A percentile compares a stretch with the other conserved stretches of the same genome.
Conservation (phyloP, 345 rosid genomes). For the Diplotaxis tenuifolia region DNA sequence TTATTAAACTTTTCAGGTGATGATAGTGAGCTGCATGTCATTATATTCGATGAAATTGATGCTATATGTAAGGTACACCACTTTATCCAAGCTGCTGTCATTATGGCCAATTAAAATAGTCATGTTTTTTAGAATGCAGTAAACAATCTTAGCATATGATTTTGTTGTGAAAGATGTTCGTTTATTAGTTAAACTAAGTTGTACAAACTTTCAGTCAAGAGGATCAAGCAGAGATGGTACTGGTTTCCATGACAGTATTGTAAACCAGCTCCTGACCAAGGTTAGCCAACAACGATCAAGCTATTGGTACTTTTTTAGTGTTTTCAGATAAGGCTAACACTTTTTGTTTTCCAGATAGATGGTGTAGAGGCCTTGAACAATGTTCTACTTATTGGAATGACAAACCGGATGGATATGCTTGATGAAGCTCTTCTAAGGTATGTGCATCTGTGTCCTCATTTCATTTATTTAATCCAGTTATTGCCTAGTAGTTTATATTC, state of each 20-base stretch:
- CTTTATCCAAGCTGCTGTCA: too few species aligned
- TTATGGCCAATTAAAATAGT: too few species aligned
- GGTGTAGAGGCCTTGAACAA: constrained; percentile 99
- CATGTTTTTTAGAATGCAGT: too few species aligned
- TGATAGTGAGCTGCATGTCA: constrained; percentile 91
- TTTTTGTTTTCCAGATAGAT: constrained; percentile 64
- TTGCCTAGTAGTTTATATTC: too few species aligned
- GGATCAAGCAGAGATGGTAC: constrained; percentile 98
- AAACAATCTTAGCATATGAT: too few species aligned
- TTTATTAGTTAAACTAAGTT: not conserved
- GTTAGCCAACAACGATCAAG: constrained; percentile 44
- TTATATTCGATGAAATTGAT: constrained; percentile 98
- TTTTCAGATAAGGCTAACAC: constrained; percentile 24
- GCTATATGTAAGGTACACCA: constrained; percentile 74
- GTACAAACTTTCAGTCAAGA: constrained; percentile 68
- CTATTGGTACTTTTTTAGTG: not conserved
- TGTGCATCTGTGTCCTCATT: too few species aligned
- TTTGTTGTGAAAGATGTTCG: too few species aligned
- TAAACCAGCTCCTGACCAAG: constrained; percentile 96
- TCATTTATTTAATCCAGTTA: too few species aligned
- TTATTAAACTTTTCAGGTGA: constrained; percentile 69
- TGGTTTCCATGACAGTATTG: constrained; percentile 97
- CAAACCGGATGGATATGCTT: constrained; percentile 96
- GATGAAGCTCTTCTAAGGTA: constrained; percentile 99
- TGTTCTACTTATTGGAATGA: constrained; percentile 99